Conservation (phyloP, 1,139 yeast genomes). For the Lodderomyces orthopsilosis region DNA sequence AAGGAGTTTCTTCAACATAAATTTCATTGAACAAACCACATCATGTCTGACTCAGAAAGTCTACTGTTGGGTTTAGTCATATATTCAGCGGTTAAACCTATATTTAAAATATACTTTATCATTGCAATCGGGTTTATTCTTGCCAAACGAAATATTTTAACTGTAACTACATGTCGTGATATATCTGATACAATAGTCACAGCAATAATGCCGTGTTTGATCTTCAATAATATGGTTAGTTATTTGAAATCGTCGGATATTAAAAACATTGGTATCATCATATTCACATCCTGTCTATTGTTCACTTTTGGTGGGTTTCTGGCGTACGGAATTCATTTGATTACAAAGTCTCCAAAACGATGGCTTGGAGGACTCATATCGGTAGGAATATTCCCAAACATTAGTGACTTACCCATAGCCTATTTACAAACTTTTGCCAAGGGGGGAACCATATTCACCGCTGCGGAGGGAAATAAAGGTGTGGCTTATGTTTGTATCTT, state of each 20-base stretch:
- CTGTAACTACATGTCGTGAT: constrained; percentile 72
- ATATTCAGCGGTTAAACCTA: constrained; percentile 81
- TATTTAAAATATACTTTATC: constrained; percentile 78
- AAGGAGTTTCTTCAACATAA: neutral
- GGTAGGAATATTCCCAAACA: constrained; percentile 62
- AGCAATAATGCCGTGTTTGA: constrained; percentile 73
- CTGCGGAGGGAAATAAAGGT: constrained; percentile 67
- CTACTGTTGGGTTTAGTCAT: constrained; percentile 63
- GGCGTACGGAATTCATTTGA: constrained; percentile 30
- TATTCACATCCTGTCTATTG: constrained; percentile 50
- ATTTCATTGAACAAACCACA: neutral
- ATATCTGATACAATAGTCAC: constrained; percentile 70
- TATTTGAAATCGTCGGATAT: constrained; percentile 71
- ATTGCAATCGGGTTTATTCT: constrained; percentile 66
- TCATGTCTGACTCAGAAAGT: constrained; percentile 12
- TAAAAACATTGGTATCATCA: constrained; percentile 70
- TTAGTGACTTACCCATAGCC: constrained; percentile 86
- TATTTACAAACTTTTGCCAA: constrained; percentile 76
- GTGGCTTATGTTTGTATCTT: constrained; percentile 85
- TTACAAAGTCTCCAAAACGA: constrained; percentile 55
- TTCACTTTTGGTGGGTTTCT: constrained; percentile 37
- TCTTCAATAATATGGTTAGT: constrained; percentile 71
- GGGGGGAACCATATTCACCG: constrained; percentile 56
- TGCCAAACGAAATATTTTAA: constrained; percentile 63
- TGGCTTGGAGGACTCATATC: constrained; percentile 82